These are phyloP conservation scores for Dissophora globulifera DNA, from an alignment of 192 early-diverging fungal species.

Conservation along the genomic window DNA sequence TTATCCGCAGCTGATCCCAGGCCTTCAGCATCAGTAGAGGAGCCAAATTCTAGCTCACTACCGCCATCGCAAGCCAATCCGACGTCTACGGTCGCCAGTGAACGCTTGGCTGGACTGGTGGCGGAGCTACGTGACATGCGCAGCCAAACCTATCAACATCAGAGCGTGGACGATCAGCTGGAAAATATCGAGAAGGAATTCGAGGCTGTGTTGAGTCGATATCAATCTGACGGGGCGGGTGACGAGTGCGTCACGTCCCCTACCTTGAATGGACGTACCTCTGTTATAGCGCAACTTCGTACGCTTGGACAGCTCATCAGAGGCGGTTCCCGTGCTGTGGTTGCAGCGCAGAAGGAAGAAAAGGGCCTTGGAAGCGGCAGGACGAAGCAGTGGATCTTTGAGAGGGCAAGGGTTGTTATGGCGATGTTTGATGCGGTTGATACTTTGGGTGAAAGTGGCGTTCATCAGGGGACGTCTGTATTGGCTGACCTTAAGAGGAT, in stretches of 20 bases:
- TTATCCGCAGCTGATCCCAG: too few species aligned
- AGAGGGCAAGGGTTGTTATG: conserved; percentile 28
- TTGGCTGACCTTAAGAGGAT: conserved; percentile 21
- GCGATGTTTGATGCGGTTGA: conserved; percentile 10
- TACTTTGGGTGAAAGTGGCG: background rate
- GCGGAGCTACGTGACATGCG: conserved; percentile 30
- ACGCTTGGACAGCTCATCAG: conserved; percentile 18
- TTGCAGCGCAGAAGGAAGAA: conserved; percentile 39
- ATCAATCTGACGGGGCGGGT: background rate
- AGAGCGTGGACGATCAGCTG: conserved; percentile 19
- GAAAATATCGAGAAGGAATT: conserved; percentile 30
- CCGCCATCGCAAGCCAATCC: too few species aligned
- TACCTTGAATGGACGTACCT: background rate
- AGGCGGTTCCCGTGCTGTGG: conserved; percentile 17
- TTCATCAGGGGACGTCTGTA: conserved; percentile 13
- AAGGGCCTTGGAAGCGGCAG: conserved; percentile 56
- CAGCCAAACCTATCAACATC: background rate
- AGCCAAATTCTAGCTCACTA: too few species aligned
- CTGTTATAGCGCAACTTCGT: conserved; percentile 17
- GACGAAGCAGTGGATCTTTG: conserved; percentile 54
- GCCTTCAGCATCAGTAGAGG: too few species aligned
- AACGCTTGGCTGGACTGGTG: conserved; percentile 18
- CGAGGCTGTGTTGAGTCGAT: conserved; percentile 1
- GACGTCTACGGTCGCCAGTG: background rate
- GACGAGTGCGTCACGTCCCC: background rate